phyloP scores from a whole-genome alignment of 768 basidiomycete species.

The Ephemerocybe angulata region DNA sequence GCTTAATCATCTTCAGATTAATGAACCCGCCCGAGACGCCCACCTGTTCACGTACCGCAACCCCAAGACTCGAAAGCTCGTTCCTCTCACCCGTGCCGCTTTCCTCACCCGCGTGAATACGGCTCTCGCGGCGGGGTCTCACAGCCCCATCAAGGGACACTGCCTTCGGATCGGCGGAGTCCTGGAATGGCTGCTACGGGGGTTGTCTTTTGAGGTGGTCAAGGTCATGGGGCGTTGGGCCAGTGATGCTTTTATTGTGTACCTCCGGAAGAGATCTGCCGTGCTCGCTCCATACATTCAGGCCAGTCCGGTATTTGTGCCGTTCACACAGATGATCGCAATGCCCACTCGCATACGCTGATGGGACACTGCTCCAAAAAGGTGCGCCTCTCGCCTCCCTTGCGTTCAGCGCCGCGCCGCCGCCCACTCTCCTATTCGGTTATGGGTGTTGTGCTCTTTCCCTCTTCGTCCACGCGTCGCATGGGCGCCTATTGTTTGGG shows the following conservation, averaged over 20 bases:
- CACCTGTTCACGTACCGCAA: slow-evolving; percentile 8
- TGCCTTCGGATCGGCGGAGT: background rate
- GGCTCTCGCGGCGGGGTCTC: background rate
- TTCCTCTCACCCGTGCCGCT: background rate
- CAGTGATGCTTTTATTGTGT: background rate
- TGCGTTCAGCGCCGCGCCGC: background rate
- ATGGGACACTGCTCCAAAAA: no score
- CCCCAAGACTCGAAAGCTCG: background rate
- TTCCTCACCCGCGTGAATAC: background rate
- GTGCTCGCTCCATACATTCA: background rate
- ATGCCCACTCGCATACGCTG: background rate
- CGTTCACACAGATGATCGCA: background rate
- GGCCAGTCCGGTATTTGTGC: background rate
- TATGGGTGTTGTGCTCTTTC: no score
- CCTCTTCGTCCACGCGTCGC: background rate
- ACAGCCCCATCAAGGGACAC: background rate
- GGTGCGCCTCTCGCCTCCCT: no score
- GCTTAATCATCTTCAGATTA: slow-evolving; percentile 20
- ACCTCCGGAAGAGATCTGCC: background rate
- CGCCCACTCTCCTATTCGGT: background rate
- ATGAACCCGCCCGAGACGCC: slow-evolving; percentile 12
- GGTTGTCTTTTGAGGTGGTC: background rate
- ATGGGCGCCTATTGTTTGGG: background rate
- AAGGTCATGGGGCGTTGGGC: background rate
- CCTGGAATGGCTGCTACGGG: background rate